A percentile compares a stretch with the other conserved stretches of the same genome.
Evolutionary conservation across 1,139 yeast species (phyloP).

Genomic region (Kodamaea suecica): DNA sequence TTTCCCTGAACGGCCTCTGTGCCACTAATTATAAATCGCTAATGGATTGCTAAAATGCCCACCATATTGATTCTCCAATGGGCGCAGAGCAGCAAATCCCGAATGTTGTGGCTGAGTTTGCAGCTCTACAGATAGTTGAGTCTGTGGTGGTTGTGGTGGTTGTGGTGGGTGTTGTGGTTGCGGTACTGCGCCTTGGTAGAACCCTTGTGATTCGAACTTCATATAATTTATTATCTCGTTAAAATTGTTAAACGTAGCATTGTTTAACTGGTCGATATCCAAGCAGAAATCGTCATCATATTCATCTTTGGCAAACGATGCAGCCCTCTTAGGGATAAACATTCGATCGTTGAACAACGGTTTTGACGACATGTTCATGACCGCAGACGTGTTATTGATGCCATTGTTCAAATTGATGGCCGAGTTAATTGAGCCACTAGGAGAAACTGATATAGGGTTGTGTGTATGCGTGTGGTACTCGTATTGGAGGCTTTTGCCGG

Average conservation of each 20-base stretch:
- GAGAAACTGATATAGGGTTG: not conserved
- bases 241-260: constrained; percentile 19
- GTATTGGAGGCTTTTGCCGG: constrained; percentile 7
- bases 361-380: not conserved
- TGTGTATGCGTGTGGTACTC: constrained; percentile 4
- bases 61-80: not conserved
- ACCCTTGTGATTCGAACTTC: constrained; percentile 12
- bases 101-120: constrained; percentile 3
- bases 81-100: not conserved
- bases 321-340: constrained; percentile 7
- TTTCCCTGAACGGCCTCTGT: no score
- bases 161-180: constrained; percentile 5
- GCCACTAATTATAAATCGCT: constrained; percentile 8
- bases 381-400: no score
- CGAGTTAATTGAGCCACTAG: constrained; percentile 3
- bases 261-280: constrained; percentile 43
- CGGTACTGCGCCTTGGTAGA: constrained; percentile 38
- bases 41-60: constrained; percentile 6
- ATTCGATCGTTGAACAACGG: constrained; percentile 7
- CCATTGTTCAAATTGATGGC: no score
- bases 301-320: constrained; percentile 21
- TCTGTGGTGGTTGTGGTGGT: constrained; percentile 3
- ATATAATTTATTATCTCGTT: constrained; percentile 20
- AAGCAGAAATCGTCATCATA: constrained; percentile 48
- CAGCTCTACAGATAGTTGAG: constrained; percentile 4